Evolutionary conservation across 768 basidiomycete species (phyloP), one percentile per base, ranked within the genome.

Genomic region (Mycena chlorophos): DNA sequence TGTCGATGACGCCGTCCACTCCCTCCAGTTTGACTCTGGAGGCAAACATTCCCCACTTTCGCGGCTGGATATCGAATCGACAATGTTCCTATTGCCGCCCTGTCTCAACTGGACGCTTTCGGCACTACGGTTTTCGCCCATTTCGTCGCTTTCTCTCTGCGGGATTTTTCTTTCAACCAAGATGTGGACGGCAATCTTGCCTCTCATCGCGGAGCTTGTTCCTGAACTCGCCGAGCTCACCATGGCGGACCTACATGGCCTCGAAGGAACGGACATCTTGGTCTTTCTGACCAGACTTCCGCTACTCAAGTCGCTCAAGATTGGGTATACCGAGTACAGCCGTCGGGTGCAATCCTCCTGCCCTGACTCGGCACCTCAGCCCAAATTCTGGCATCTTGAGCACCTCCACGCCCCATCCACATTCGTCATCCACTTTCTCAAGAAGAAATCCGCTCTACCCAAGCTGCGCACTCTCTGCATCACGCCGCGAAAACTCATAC

Each of bases 241-340:
- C 6, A 49, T 58, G 27, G 47, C 53, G 13, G 49, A 58, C 28
- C 54, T 62, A 0, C 52, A 55, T 29, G 54, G 60, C 12, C 45
- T 62, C 13, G 52, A 56, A 1, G 60, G 60, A n/a, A 28, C 51
- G 26, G 56, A 62, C 34, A 55, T 58, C 40, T 37, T 62, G 46
- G 49, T 52, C 2, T 57, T 58, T 46, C 31, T 62, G 26, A 40
- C 51, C 51, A 62, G 53, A 50, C 49, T 62, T 17, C 39, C 50
- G 3, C 54, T 43, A 19, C 56, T 62, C 2, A 52, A 49, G 23
- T 28, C 14, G 16, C 54, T 57, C 5, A 52, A 50, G 47, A 53
- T 62, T 30, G 56, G 60, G 1, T 58, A 62, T 37, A 62, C 60
- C 17, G 60, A 62, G 28, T 62, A 55, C 54, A 55, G 51, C 49